Conservation (phyloP, 2,329 filamentous ascomycete species). For the Aspergillus tanneri region DNA sequence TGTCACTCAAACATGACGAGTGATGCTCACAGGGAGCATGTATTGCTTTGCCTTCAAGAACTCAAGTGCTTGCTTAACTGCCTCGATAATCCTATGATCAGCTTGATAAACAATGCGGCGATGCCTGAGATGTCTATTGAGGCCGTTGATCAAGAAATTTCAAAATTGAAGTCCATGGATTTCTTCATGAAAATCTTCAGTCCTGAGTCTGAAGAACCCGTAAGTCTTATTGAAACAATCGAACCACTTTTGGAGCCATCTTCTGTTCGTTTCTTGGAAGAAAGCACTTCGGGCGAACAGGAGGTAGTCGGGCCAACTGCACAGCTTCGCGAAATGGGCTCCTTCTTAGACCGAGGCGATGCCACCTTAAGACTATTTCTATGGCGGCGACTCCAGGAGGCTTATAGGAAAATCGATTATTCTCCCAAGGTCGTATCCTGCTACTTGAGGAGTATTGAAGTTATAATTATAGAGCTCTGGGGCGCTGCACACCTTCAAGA, state of each 20-base stretch:
- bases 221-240: constrained; percentile 82
- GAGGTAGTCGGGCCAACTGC: constrained; percentile 46
- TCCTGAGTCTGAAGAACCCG: constrained; percentile 74
- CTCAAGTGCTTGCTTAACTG: constrained; percentile 56
- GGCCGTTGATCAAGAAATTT: constrained; percentile 88
- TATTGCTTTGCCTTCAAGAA: constrained; percentile 63
- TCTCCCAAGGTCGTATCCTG: constrained; percentile 86
- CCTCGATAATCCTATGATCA: constrained; percentile 49
- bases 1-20: constrained; percentile 60
- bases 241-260: constrained; percentile 83
- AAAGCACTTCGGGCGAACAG: constrained; percentile 14
- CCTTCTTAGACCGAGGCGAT: constrained; percentile 78
- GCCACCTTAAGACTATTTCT: constrained; percentile 81
- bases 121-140: constrained; percentile 82
- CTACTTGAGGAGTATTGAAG: constrained; percentile 79
- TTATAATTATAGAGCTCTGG: constrained; percentile 71
- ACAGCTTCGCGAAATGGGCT: constrained; percentile 73
- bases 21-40: constrained; percentile 57
- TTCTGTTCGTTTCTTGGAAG: constrained; percentile 31
- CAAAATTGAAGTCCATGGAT: constrained; percentile 90
- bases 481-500: constrained; percentile 56
- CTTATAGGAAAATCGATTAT: constrained; percentile 82
- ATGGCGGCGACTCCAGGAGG: constrained; percentile 87
- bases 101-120: constrained; percentile 78
- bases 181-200: constrained; percentile 92